phyloP scores from a whole-genome alignment of 176 grass and related monocot genomes.

The Poa annua region DNA sequence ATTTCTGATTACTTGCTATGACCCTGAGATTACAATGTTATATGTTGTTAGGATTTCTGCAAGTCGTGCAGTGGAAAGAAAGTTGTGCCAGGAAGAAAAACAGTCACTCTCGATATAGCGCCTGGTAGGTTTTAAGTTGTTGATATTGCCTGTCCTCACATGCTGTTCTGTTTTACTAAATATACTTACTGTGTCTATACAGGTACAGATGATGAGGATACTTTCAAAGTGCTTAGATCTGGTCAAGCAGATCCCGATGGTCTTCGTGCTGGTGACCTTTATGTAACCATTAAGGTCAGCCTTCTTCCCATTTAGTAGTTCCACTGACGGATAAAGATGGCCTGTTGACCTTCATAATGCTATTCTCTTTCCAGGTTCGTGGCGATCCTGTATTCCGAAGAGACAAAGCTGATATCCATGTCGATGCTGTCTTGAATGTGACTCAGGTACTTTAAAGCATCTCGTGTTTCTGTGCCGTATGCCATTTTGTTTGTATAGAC shows the following conservation, averaged over 20 bases:
- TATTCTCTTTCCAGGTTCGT: constrained; percentile 66
- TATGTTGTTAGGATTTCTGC: constrained; percentile 73
- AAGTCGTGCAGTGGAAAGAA: constrained; percentile 82
- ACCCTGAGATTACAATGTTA: constrained; percentile 33
- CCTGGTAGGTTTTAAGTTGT: constrained; percentile 57
- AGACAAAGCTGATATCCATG: constrained; percentile 92
- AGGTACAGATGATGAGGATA: constrained; percentile 85
- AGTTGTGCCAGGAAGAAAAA: constrained; percentile 67
- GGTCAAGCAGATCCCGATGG: constrained; percentile 88
- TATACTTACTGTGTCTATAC: constrained; percentile 14
- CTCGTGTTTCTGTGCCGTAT: neutral
- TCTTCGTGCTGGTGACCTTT: constrained; percentile 80
- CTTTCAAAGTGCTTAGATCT: constrained; percentile 73
- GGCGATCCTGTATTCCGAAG: constrained; percentile 90
- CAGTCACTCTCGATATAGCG: constrained; percentile 70
- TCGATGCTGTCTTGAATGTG: constrained; percentile 80
- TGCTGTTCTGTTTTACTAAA: constrained; percentile 11
- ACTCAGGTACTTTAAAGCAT: constrained; percentile 75
- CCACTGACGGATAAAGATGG: neutral
- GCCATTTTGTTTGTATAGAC: neutral
- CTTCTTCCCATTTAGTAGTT: constrained; percentile 28
- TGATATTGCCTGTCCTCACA: constrained; percentile 13
- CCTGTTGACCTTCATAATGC: neutral
- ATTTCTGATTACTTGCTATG: constrained; percentile 20
- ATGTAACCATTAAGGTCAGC: constrained; percentile 78